These are phyloP conservation scores for Pseudogymnoascus sp. DNA, from an alignment of 2,329 filamentous ascomycete genomes.

Conservation along the genomic window DNA sequence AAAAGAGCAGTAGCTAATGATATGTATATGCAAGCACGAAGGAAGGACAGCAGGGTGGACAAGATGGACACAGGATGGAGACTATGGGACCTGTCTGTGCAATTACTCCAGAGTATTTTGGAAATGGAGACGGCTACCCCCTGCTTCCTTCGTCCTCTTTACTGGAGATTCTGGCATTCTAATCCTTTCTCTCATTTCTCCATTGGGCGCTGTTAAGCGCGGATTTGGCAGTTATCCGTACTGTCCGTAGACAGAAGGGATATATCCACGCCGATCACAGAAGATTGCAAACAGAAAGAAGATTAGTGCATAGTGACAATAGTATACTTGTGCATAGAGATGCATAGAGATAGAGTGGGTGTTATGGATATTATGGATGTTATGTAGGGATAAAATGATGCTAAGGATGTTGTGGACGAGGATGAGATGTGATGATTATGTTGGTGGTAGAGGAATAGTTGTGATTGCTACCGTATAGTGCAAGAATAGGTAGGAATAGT, in stretches of 20 bases:
- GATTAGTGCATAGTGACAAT: background rate
- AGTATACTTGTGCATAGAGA: background rate
- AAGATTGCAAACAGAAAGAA: conserved; percentile 3
- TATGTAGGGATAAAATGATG: background rate
- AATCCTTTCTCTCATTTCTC: background rate
- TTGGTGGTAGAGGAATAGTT: background rate
- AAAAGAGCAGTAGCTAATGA: background rate
- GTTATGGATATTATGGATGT: background rate
- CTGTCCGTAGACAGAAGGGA: background rate
- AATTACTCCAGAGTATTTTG: background rate
- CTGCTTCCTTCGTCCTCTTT: background rate
- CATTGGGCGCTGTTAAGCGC: conserved; percentile 3
- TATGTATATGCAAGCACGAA: conserved; percentile 8
- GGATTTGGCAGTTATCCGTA: background rate
- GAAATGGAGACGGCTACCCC: background rate
- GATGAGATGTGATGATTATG: conserved; percentile 1
- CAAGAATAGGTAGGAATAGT: background rate
- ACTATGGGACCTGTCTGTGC: background rate
- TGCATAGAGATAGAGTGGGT: background rate
- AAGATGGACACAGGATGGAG: too few relatives aligned
- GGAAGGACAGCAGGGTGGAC: background rate
- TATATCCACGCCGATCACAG: background rate
- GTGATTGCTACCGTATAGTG: background rate
- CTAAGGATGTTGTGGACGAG: background rate
- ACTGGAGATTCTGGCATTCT: background rate